Evolutionary conservation across 805 yeast species (phyloP), one percentile per base, ranked within the genome.

Genomic region (Kazachstania kunashirensis): DNA sequence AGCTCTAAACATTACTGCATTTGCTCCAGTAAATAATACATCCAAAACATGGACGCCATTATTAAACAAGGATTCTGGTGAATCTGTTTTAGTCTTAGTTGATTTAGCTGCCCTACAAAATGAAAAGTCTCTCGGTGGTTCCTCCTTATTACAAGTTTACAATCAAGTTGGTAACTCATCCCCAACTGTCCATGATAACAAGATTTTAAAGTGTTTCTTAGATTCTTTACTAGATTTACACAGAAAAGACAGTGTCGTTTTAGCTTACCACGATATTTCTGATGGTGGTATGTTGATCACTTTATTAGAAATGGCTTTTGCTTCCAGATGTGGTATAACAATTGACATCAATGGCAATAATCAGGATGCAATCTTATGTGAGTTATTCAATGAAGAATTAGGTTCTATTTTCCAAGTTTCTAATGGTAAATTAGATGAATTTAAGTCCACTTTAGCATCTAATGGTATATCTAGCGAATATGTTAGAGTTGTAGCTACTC

Each of bases 31-130:
- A 33, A 65, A 65, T 31, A 70, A 88, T 58, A 88, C 96, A 23
- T 71, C 85, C 25, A 77, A 73, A 42, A 92, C 98, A 1, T 92
- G 98, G 98, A 89, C 96, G 19, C 98, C 99, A 26, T 77, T 77
- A 53, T 61, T 88, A 41, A 68, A 68, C 46, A 68, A 69, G 28
- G 48, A 51, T 16, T 60, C 61, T 21, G 73, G 70, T 32, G 76
- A 70, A 36, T 68, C 88, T 5, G 66, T 75, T 19, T 65, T 89
- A 49, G 82, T 86, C 21, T 71, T 79, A 34, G 95, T 92, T 42
- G 95, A 85, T 55, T 69, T 89, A 45, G 61, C 70, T 36, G 79
- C 84, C 25, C 68, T 70, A 3, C 69, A 68, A 36, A 60, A 55
- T 34, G 47, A 59, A 16, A 67, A 68, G 47, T 65, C 88, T 2